Base-by-base conservation (phyloP, 352 stramenopile species). In the Blastocystis sp. region DNA sequence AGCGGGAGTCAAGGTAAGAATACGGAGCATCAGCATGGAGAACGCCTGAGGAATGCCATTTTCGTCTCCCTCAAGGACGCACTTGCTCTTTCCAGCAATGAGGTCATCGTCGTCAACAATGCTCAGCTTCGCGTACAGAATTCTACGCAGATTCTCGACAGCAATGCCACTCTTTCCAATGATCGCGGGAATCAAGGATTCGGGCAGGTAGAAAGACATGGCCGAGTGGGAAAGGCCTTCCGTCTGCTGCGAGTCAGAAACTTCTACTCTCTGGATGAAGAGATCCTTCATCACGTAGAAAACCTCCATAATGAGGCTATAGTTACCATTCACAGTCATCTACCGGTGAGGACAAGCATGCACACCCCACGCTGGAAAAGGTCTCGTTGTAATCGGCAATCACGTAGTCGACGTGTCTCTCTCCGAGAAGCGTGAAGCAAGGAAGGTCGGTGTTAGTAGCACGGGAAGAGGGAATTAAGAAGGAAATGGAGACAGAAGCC, bases 231-330 rank as follows among this genome's bases (percentile, higher is more conserved):
- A 34, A 34, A 34, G 28, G 45, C 38, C 41, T 45, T 62, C 71
- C 43, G 28, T 53, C 14, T 38, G n/a, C 17, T 21, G 23, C 40
- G 48, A 40, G 43, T 64, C 56, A n/a, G 11, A 28, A 38, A 21
- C 45, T 38, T 64, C 53, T 52, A 62, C 48, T 43, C 28, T 5
- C 64, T 28, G 52, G 43, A 81, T 81, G 17, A 81, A 40, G n/a
- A 43, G 21, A 41, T 81, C 71, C n/a, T 81, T 81, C 71, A 81
- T 81, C 43, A 81, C 71, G 48, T 66, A 81, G 52, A 81, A 81
- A 53, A 81, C 64, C 40, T 81, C 71, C 48, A 81, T 28, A 34
- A 81, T 65, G 19, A 38, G 71, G 23, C 66, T 21, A 65, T 67
- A 67, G 14, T 23, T 67, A n/a, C 45, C 71, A 19, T 81, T 43